phyloP scores from a whole-genome alignment of 129 eudicot species.

The Smallanthus sonchifolius region DNA sequence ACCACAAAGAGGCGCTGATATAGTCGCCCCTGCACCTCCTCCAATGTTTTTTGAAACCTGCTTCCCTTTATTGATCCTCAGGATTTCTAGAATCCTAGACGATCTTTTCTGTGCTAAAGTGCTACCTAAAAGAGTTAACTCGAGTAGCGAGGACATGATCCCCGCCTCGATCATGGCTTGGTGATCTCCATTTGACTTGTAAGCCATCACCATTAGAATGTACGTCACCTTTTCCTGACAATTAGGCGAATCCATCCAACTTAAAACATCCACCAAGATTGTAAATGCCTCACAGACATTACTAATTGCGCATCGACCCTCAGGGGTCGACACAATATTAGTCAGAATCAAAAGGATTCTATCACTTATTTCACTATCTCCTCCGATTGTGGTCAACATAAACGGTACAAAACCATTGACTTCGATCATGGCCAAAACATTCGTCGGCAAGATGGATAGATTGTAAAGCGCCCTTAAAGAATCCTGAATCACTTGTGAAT shows the following conservation, averaged over 20 bases:
- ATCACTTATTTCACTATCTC: slow-evolving; percentile 64
- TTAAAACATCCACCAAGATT: slow-evolving; percentile 61
- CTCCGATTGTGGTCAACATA: slow-evolving; percentile 49
- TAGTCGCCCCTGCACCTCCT: slow-evolving; percentile 25
- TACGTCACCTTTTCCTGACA: slow-evolving; percentile 85
- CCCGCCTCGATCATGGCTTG: slow-evolving; percentile 83
- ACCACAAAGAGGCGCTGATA: slow-evolving; percentile 75
- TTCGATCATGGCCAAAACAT: slow-evolving; percentile 47
- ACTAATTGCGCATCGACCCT: slow-evolving; percentile 64
- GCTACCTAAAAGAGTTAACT: slow-evolving; percentile 80
- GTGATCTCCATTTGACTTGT: slow-evolving; percentile 65
- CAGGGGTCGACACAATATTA: slow-evolving; percentile 59
- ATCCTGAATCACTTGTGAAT: slow-evolving; percentile 56
- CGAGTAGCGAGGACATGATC: slow-evolving; percentile 68
- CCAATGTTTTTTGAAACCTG: slow-evolving; percentile 43
- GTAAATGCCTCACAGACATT: slow-evolving; percentile 36
- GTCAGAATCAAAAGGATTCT: slow-evolving; percentile 57
- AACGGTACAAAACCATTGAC: slow-evolving; percentile 38
- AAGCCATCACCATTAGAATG: slow-evolving; percentile 91
- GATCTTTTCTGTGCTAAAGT: slow-evolving; percentile 88
- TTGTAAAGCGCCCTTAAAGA: slow-evolving; percentile 73
- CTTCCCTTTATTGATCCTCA: slow-evolving; percentile 77
- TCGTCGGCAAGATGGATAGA: slow-evolving; percentile 59
- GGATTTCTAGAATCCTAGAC: slow-evolving; percentile 67
- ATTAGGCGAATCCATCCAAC: slow-evolving; percentile 73